Base-by-base conservation (phyloP, 805 yeast species). In the Tetrapisispora arboricola region DNA sequence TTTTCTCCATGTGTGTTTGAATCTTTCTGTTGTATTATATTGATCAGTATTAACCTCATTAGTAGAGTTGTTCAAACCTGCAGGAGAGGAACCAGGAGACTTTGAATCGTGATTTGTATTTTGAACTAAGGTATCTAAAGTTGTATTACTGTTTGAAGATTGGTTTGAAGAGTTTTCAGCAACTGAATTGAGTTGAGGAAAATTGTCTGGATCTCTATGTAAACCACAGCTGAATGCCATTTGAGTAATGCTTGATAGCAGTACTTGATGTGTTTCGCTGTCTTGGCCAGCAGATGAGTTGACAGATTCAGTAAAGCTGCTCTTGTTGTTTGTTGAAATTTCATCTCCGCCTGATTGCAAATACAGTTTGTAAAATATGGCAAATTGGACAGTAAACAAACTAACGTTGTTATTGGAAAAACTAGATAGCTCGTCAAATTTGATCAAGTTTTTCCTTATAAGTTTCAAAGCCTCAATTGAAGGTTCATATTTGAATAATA, bases 191-290 rank as follows among this genome's bases (percentile, higher is more conserved):
- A 67, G 57, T 44, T 67, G 69, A 12, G 70, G 67, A 48, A 75
- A 75, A 30, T 64, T 64, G 35, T 67, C 70, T 0, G 87, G 86
- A 47, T 80, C 87, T 49, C 86, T 66, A 53, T 80, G 79, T 20
- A 80, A 53, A 0, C 87, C 88, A 47, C 80, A 68, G 29, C 80
- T 69, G 40, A 74, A 67, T 0, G 80, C 84, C 81, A 80, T 76
- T 50, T 78, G 84, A 13, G 78, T 60, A 24, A 78, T 63, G 59
- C 76, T 68, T 1, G 80, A 76, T 12, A 72, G 55, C 40, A 73
- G 70, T 7, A 76, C 71, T 49, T 71, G 78, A 2, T 77, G 68
- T 38, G 74, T 75, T 32, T 78, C 80, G 42, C 75, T 79, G 50
- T 75, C 82, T 38, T 60, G 64, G 19, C 59, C 56, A 30, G 44